A percentile compares a stretch with the other conserved stretches of the same genome.
Conservation (phyloP, 2,329 filamentous ascomycete species). For the Chrysosporium keratinophilum region DNA sequence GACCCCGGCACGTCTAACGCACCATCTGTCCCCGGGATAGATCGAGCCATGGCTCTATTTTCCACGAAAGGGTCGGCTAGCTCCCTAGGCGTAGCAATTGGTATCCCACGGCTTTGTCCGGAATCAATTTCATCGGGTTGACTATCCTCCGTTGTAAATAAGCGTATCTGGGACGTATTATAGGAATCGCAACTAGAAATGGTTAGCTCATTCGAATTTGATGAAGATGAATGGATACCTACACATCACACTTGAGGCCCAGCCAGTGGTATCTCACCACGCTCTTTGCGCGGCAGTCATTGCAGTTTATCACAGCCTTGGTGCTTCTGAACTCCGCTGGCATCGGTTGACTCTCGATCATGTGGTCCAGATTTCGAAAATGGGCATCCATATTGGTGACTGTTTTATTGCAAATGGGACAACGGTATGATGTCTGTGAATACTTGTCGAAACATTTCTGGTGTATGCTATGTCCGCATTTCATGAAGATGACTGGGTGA, state of each 20-base stretch:
- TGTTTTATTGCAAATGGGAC: slow-evolving; percentile 90
- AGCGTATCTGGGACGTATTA: slow-evolving; percentile 36
- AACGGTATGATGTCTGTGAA: slow-evolving; percentile 85
- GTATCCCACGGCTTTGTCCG: slow-evolving; percentile 20
- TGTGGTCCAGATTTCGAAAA: slow-evolving; percentile 80
- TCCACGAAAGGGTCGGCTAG: neutral
- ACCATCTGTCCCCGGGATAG: neutral
- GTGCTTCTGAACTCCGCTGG: slow-evolving; percentile 70
- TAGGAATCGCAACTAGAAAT: slow-evolving; percentile 36
- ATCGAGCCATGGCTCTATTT: neutral
- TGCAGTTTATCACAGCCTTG: slow-evolving; percentile 76
- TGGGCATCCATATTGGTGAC: slow-evolving; percentile 96
- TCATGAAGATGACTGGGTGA: slow-evolving; percentile 81
- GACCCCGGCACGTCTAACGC: neutral
- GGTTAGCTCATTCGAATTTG: slow-evolving; percentile 2
- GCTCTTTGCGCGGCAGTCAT: slow-evolving; percentile 84
- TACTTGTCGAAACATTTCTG: slow-evolving; percentile 78
- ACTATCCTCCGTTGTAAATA: slow-evolving; percentile 20
- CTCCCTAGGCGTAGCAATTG: slow-evolving; percentile 7
- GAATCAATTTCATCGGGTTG: slow-evolving; percentile 13
- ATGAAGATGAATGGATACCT: slow-evolving; percentile 17
- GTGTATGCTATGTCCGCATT: slow-evolving; percentile 92
- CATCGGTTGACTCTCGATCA: slow-evolving; percentile 86
- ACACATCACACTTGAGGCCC: slow-evolving; percentile 70
- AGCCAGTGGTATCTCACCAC: slow-evolving; percentile 89